Evolutionary conservation across 73 alveolate genomes (phyloP), one percentile per base, ranked within the genome.

Genomic region (Uronychia binucleata): DNA sequence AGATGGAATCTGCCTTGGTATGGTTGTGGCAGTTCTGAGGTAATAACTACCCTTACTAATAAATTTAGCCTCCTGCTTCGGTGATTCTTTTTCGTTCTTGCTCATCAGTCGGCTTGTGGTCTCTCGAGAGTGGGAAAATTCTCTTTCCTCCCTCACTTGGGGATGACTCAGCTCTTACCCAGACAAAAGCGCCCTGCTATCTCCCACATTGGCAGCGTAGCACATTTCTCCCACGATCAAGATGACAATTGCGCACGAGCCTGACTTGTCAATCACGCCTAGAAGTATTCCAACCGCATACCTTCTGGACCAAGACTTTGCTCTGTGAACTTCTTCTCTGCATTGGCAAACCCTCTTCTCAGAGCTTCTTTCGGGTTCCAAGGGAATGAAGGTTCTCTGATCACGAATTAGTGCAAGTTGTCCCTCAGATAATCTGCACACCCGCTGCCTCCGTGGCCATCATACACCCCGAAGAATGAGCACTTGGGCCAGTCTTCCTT

Each of bases 151-250:
- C 67, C 19, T 46, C 67, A 46, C 67, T 46, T 11, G 19, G n/a
- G 5, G 19, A 46, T 46, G 67, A 46, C 5, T 11, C 5, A 19
- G n/a, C 74, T 84, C 91, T 29, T 92, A 87, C n/a, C 95, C 96
- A 75, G 97, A 89, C 27, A 97, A 89, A 0, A 97, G 93, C 0
- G 99, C 98, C 82, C 99, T 91, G 59, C 98, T 87, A 81, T 98
- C 99, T 28, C 99, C 99, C 30, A 97, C 99, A 84, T 97, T 97
- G 0, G 99, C 99, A 33, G 95, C 97, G 92, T 89, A 98, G 85
- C 97, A 93, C 59, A 96, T 89, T 78, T 96, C 97, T 31, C 97
- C 98, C 58, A 97, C 96, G 28, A 98, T 91, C 91, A 98, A 59
- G 31, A 96, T 88, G 31, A 97, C 97, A 27, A 96, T 95, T 1